Conservation (phyloP, 371 early-diverging fungal species). For the Lichtheimia corymbifera region DNA sequence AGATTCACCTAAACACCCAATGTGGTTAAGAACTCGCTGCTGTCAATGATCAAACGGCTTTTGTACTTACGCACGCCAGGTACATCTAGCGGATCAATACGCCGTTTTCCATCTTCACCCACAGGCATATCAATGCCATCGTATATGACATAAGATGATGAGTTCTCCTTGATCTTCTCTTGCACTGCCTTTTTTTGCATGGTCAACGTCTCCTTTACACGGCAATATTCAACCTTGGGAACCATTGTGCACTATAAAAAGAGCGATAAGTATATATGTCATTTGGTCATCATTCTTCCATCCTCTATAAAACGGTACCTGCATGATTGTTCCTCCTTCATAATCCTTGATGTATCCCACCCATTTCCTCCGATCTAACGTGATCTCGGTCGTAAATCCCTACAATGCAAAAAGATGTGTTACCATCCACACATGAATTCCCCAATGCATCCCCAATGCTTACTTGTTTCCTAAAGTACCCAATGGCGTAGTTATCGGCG, state of each 20-base stretch:
- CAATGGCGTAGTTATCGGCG: slow-evolving; percentile 99
- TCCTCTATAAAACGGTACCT: slow-evolving; percentile 51
- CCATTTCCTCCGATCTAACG: slow-evolving; percentile 92
- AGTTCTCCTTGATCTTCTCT: slow-evolving; percentile 75
- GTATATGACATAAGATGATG: slow-evolving; percentile 77
- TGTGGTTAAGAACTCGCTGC: not conserved
- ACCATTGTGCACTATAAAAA: slow-evolving; percentile 54
- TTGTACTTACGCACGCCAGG: slow-evolving; percentile 73
- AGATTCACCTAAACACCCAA: slow-evolving; percentile 65
- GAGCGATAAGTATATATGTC: too few relatives aligned
- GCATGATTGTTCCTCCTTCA: slow-evolving; percentile 99
- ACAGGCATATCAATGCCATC: slow-evolving; percentile 77
- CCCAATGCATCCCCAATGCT: slow-evolving; percentile 2
- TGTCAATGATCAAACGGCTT: not conserved
- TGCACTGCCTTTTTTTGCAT: slow-evolving; percentile 78
- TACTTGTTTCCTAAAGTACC: slow-evolving; percentile 99
- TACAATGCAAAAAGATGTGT: slow-evolving; percentile 21
- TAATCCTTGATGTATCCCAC: slow-evolving; percentile 99
- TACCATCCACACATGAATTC: not conserved
- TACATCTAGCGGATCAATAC: slow-evolving; percentile 59
- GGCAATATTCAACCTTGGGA: slow-evolving; percentile 59
- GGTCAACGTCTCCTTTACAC: slow-evolving; percentile 58
- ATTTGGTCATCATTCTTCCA: too few relatives aligned
- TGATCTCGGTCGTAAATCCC: slow-evolving; percentile 97
- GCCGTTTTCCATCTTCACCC: slow-evolving; percentile 44